A percentile compares a stretch with the other conserved stretches of the same genome.
phyloP scores from a whole-genome alignment of 106 monocot species.

The Ottelia alismoides region DNA sequence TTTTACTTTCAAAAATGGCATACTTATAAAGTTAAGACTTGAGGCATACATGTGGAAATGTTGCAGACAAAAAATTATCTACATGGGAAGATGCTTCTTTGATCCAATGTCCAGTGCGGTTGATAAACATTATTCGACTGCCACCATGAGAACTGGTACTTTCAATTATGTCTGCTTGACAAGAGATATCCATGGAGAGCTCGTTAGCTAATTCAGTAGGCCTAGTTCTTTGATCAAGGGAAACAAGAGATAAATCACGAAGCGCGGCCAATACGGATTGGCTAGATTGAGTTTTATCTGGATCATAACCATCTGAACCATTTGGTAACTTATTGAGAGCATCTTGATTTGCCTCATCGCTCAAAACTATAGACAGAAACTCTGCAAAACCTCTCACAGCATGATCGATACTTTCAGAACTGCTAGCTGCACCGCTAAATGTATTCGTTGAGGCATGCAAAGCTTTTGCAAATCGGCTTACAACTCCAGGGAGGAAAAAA shows the following conservation, averaged over 20 bases:
- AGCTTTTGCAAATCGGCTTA: slow-evolving; percentile 68
- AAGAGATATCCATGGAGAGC: too few species aligned
- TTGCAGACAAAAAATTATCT: slow-evolving; percentile 67
- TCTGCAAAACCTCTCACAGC: slow-evolving; percentile 71
- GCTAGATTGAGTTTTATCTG: slow-evolving; percentile 22
- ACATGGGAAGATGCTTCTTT: slow-evolving; percentile 51
- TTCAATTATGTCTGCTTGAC: too few species aligned
- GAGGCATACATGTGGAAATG: slow-evolving; percentile 74
- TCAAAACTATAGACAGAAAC: slow-evolving; percentile 61
- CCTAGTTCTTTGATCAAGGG: too few species aligned
- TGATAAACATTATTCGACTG: slow-evolving; percentile 31
- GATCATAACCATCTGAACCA: too few species aligned
- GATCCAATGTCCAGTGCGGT: slow-evolving; percentile 72
- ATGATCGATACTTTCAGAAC: slow-evolving; percentile 53
- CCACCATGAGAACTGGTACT: not conserved
- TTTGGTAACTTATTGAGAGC: not conserved
- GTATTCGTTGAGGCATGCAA: slow-evolving; percentile 56
- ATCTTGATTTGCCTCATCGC: slow-evolving; percentile 41
- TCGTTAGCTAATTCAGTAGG: too few species aligned
- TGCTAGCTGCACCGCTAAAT: slow-evolving; percentile 80
- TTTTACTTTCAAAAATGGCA: too few species aligned
- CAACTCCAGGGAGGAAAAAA: slow-evolving; percentile 84
- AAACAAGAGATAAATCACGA: slow-evolving; percentile 49
- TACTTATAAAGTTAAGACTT: slow-evolving; percentile 3
- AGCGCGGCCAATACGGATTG: slow-evolving; percentile 56